Percentiles rank a stretch among this genome's conserved stretches.
Conservation (phyloP, 352 stramenopile species). For the Pythium aristosporum region DNA sequence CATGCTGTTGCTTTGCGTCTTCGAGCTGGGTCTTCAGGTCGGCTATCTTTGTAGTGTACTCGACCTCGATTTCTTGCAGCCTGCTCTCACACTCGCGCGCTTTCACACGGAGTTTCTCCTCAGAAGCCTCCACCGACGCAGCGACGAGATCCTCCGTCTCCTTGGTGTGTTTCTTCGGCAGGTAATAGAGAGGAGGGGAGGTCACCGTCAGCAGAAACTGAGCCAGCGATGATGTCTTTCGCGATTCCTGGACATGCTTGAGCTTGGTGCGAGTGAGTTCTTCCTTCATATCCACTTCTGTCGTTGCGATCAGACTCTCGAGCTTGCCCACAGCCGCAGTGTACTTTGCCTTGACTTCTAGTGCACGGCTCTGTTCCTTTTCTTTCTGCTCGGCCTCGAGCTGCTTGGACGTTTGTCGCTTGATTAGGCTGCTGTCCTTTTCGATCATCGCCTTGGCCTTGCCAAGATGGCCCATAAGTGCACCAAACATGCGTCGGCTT, state of each 20-base stretch:
- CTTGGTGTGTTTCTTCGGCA: conserved; percentile 72
- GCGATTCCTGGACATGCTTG: conserved; percentile 49
- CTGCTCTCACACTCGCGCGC: conserved; percentile 44
- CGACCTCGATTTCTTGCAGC: conserved; percentile 48
- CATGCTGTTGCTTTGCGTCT: conserved; percentile 26
- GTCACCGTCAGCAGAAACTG: conserved; percentile 71
- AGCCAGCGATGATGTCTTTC: conserved; percentile 43
- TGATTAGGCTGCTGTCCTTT: conserved; percentile 70
- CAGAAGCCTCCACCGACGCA: conserved; percentile 61
- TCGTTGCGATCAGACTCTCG: conserved; percentile 43
- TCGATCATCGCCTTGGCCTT: conserved; percentile 81
- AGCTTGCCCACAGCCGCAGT: conserved; percentile 36
- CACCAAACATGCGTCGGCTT: conserved; percentile 80
- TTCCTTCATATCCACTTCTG: conserved; percentile 59
- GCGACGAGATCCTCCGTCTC: conserved; percentile 73
- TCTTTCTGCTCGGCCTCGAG: conserved; percentile 65
- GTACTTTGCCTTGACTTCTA: conserved; percentile 43
- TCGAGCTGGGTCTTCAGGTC: conserved; percentile 47
- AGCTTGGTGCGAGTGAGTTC: conserved; percentile 53
- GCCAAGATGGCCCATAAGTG: conserved; percentile 76
- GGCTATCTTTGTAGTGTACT: conserved; percentile 50
- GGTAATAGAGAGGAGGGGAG: conserved; percentile 70
- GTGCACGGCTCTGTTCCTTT: conserved; percentile 57
- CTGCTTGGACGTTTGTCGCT: conserved; percentile 68
- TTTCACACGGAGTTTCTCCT: conserved; percentile 56